A percentile compares a stretch with the other conserved stretches of the same genome.
These are phyloP conservation scores for Amyloporia xantha DNA, from an alignment of 768 basidiomycete genomes.

Conservation along the genomic window DNA sequence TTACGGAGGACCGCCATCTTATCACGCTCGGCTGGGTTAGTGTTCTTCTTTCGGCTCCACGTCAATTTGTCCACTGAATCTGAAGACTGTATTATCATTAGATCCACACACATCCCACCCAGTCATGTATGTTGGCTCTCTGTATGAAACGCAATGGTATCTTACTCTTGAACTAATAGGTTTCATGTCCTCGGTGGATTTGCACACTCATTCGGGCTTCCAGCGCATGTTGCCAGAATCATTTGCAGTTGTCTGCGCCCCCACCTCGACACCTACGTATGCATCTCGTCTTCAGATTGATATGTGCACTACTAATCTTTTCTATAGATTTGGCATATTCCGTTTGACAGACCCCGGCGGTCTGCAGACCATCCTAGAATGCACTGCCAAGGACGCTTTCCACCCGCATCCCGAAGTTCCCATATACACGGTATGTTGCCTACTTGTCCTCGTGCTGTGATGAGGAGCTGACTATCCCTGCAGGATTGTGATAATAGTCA, in stretches of 20 bases:
- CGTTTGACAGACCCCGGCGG: conserved; percentile 87
- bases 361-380: conserved; percentile 60
- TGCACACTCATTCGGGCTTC: conserved; percentile 88
- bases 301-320: conserved; percentile 5
- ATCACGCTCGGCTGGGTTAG: conserved; percentile 90
- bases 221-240: conserved; percentile 88
- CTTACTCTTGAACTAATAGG: conserved; percentile 29
- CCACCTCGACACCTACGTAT: conserved; percentile 68
- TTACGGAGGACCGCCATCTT: conserved; percentile 74
- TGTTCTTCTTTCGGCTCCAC: conserved; percentile 8
- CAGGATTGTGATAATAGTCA: conserved; percentile 85
- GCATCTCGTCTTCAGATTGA: conserved; percentile 15
- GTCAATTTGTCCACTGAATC: neutral
- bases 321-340: conserved; percentile 88
- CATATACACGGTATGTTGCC: conserved; percentile 60
- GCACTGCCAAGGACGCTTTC: conserved; percentile 68
- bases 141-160: neutral
- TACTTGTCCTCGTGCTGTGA: no score
- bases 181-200: conserved; percentile 92
- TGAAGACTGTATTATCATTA: conserved; percentile 23
- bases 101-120: conserved; percentile 92
- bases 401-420: conserved; percentile 81
- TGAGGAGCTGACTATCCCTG: neutral
- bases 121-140: conserved; percentile 55
- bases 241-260: conserved; percentile 89